Evolutionary conservation across 2,329 filamentous ascomycete genomes (phyloP), one percentile per base, ranked within the genome.

Genomic region (Bertia moriformis): DNA sequence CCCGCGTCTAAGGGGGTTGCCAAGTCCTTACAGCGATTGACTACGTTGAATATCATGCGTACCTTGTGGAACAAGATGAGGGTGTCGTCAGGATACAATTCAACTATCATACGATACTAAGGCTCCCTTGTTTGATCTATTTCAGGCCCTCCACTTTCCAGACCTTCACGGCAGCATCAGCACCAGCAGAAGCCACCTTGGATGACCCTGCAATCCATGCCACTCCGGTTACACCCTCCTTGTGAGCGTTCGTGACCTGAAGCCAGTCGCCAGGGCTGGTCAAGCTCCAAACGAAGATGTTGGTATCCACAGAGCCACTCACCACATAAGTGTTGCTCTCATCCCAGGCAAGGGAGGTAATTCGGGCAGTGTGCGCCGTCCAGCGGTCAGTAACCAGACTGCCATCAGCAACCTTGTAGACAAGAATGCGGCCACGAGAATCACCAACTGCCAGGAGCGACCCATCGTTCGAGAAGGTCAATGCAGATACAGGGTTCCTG

Each of bases 91-190:
- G n/a, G n/a, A n/a, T n/a, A n/a, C n/a, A n/a, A n/a, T n/a, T n/a
- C n/a, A n/a, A n/a, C n/a, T n/a, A n/a, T n/a, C n/a, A n/a, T n/a
- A n/a, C n/a, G n/a, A n/a, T n/a, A n/a, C n/a, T n/a, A n/a, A n/a
- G n/a, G n/a, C n/a, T n/a, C n/a, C n/a, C n/a, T n/a, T n/a, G n/a
- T n/a, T n/a, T n/a, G n/a, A n/a, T n/a, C 24, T 29, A 35, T 35
- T 35, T 18, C 32, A 35, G 15, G 10, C 32, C 32, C 17, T 69
- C 62, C 18, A 75, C 64, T 50, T 63, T 68, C 78, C 77, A 82
- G 24, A 71, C 61, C 58, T 81, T 83, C n/a, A 82, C 69, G 3
- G 72, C 70, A 32, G 73, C 76, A 64, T 83, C 77, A 19, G 71
- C 71, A 24, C 77, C 77, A 15, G 65, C 67, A 43, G 68, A 76